Evolutionary conservation across 768 basidiomycete genomes (phyloP).

Genomic region (Leucosporidium scottii): DNA sequence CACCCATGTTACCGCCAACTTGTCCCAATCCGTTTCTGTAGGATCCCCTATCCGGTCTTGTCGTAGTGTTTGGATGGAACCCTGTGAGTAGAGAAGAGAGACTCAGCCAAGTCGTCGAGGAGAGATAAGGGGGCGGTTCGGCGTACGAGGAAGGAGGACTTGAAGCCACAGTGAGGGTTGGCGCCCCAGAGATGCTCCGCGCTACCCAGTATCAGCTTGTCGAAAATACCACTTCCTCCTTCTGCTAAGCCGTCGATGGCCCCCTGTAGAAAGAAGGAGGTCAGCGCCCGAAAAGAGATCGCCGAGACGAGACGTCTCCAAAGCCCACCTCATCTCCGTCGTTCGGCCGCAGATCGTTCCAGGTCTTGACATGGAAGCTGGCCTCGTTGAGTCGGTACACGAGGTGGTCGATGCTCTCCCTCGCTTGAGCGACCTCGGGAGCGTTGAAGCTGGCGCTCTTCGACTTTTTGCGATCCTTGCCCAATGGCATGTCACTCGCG

Average conservation of each 20-base stretch:
- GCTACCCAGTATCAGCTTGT: slow-evolving; percentile 2
- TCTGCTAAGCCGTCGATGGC: slow-evolving; percentile 1
- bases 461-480: background rate
- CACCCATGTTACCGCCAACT: slow-evolving; percentile 3
- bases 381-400: background rate
- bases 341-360: slow-evolving; percentile 3
- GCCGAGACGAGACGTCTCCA: background rate
- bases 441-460: slow-evolving; percentile 2
- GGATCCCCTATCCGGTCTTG: slow-evolving; percentile 9
- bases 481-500: slow-evolving; percentile 3
- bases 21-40: slow-evolving; percentile 6
- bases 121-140: background rate
- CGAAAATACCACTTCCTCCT: slow-evolving; percentile 4
- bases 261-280: background rate
- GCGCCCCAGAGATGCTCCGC: background rate
- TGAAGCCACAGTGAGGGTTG: slow-evolving; percentile 9
- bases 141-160: slow-evolving; percentile 1
- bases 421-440: background rate
- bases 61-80: slow-evolving; percentile 2
- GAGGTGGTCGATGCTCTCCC: slow-evolving; percentile 1
- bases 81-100: background rate
- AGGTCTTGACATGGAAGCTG: slow-evolving; percentile 1
- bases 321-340: background rate
- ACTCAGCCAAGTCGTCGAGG: background rate
- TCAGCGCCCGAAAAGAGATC: background rate